These are phyloP conservation scores for Candolleomyces aberdarensis DNA, from an alignment of 768 basidiomycete genomes.

Conservation along the genomic window DNA sequence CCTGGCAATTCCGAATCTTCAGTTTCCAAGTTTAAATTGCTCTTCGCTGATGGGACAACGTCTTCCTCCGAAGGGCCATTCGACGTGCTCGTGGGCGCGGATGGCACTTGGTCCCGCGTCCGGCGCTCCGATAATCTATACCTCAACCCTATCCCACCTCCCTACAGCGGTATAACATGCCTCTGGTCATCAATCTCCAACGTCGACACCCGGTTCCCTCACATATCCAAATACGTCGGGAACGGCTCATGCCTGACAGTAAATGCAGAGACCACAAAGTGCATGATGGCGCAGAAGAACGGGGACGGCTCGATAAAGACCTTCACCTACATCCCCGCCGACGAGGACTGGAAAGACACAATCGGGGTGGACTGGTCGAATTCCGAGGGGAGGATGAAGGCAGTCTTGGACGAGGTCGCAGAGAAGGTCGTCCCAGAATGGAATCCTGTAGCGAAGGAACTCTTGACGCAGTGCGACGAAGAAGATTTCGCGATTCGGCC, in stretches of 20 bases:
- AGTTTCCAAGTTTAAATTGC: constrained; percentile 12
- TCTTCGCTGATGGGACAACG: constrained; percentile 9
- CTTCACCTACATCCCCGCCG: constrained; percentile 3
- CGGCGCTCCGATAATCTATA: constrained; percentile 31
- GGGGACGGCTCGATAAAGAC: constrained; percentile 10
- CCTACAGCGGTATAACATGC: constrained; percentile 28
- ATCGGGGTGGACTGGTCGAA: constrained; percentile 11
- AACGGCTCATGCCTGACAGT: constrained; percentile 21
- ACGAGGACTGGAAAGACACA: constrained; percentile 9
- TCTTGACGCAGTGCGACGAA: constrained; percentile 5
- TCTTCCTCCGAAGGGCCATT: constrained; percentile 7
- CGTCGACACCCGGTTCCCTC: constrained; percentile 17
- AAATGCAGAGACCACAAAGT: constrained; percentile 19
- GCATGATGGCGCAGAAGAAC: constrained; percentile 30
- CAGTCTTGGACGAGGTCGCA: neutral
- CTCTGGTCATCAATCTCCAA: constrained; percentile 13
- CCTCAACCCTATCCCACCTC: constrained; percentile 24
- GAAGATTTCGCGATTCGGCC: constrained; percentile 5
- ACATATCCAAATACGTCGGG: constrained; percentile 21
- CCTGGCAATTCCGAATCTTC: too few relatives aligned
- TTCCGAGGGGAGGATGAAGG: neutral
- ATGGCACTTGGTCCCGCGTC: constrained; percentile 36
- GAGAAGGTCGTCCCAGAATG: neutral
- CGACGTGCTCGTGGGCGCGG: constrained; percentile 24
- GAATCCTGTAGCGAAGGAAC: neutral